These are phyloP conservation scores for Diutina rugosa DNA, from an alignment of 1,139 yeast species.

Conservation along the genomic window DNA sequence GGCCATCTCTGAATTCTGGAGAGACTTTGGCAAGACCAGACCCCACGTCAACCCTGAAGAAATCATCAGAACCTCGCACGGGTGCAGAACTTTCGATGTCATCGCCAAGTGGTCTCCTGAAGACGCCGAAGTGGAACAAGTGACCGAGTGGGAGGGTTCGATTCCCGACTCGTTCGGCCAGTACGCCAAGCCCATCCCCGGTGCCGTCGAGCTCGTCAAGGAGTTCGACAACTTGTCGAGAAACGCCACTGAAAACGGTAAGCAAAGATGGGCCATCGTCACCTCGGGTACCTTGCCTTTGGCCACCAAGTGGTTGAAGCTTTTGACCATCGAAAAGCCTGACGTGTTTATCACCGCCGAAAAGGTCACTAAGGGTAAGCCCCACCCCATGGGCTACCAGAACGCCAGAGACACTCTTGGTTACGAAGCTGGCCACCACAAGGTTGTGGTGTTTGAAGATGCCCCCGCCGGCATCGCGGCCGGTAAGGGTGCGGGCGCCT, in stretches of 20 bases:
- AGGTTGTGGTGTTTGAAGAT: slow-evolving; percentile 69
- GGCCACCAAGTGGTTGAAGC: slow-evolving; percentile 69
- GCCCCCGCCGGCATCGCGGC: slow-evolving; percentile 84
- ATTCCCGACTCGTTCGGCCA: slow-evolving; percentile 66
- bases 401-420: slow-evolving; percentile 50
- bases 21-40: slow-evolving; percentile 53
- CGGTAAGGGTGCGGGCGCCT: slow-evolving; percentile 77
- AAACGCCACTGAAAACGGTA: slow-evolving; percentile 26
- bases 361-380: slow-evolving; percentile 66
- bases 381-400: slow-evolving; percentile 74
- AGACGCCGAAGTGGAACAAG: slow-evolving; percentile 54
- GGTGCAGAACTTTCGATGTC: slow-evolving; percentile 73
- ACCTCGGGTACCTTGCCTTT: slow-evolving; percentile 71
- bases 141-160: slow-evolving; percentile 54
- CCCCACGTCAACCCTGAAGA: slow-evolving; percentile 61
- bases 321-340: slow-evolving; percentile 51
- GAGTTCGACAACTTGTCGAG: slow-evolving; percentile 32
- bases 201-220: slow-evolving; percentile 53
- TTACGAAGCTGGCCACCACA: slow-evolving; percentile 28
- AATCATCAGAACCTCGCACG: slow-evolving; percentile 66
- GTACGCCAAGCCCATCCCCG: slow-evolving; percentile 61
- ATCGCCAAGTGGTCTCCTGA: slow-evolving; percentile 66
- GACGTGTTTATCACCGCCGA: slow-evolving; percentile 71
- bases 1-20: slow-evolving; percentile 77
- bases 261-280: slow-evolving; percentile 68